Conservation (phyloP, 2,329 filamentous ascomycete genomes). For the Fonsecaea monophora region DNA sequence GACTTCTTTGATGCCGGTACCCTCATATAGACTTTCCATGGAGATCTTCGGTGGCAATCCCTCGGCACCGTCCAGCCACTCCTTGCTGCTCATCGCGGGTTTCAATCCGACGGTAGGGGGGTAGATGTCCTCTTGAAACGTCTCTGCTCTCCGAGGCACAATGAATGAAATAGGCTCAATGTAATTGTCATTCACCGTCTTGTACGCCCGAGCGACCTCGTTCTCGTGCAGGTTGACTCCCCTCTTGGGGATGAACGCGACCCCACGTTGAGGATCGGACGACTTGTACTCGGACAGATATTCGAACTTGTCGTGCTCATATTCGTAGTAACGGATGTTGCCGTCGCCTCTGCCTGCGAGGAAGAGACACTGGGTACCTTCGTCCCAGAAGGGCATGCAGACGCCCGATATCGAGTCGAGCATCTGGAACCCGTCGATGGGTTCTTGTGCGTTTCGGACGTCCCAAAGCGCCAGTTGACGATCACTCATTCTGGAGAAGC, state of each 20-base stretch:
- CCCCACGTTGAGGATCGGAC: constrained; percentile 88
- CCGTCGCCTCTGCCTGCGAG: constrained; percentile 97
- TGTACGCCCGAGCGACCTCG: constrained; percentile 93
- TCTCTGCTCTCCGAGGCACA: constrained; percentile 88
- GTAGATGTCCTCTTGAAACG: constrained; percentile 96
- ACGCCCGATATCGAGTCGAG: constrained; percentile 97
- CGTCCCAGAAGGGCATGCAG: constrained; percentile 99
- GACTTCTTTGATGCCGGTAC: constrained; percentile 78
- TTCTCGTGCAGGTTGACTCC: constrained; percentile 97
- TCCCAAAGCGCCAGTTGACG: constrained; percentile 96
- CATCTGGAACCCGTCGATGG: constrained; percentile 86
- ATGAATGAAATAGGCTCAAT: constrained; percentile 98
- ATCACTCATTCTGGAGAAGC: constrained; percentile 98
- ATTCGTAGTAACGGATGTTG: constrained; percentile 99
- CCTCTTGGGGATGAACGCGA: constrained; percentile 93
- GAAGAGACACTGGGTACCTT: constrained; percentile 92
- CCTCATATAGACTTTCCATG: constrained; percentile 89
- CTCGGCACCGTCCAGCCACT: constrained; percentile 88
- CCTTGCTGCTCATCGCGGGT: constrained; percentile 76
- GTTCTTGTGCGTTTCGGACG: constrained; percentile 76
- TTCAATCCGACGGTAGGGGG: constrained; percentile 82
- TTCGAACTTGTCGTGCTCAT: constrained; percentile 98
- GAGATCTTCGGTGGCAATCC: constrained; percentile 89
- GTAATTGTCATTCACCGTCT: constrained; percentile 93
- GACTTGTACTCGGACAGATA: constrained; percentile 97